A percentile compares a stretch with the other conserved stretches of the same genome.
These are phyloP conservation scores for Nannochloropsis gaditana DNA, from an alignment of 108 stramenopile species.

Conservation along the genomic window DNA sequence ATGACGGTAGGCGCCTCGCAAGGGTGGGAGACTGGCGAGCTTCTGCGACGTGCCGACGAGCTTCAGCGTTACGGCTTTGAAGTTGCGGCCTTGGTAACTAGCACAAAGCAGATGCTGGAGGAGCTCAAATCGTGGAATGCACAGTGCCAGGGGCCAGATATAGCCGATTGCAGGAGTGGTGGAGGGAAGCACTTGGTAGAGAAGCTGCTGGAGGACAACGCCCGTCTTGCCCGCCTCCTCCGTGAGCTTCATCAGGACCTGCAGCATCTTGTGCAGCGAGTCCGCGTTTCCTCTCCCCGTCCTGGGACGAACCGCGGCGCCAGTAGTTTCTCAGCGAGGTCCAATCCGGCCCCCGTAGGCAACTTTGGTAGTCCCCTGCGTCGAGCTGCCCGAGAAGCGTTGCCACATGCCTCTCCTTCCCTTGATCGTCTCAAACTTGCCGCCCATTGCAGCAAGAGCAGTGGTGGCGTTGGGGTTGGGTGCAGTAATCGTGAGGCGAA, in stretches of 20 bases:
- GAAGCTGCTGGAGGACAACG: slow-evolving; percentile 1
- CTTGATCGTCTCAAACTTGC: neutral
- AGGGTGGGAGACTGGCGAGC: slow-evolving; percentile 11
- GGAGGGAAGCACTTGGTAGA: neutral
- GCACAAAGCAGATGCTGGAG: neutral
- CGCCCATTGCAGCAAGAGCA: neutral
- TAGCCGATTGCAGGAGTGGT: too few species aligned
- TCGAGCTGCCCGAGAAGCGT: neutral
- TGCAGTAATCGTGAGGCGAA: neutral
- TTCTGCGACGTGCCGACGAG: neutral
- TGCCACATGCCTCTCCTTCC: neutral
- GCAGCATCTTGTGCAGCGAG: neutral
- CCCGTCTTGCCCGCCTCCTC: neutral
- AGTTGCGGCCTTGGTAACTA: neutral
- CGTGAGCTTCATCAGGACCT: slow-evolving; percentile 11
- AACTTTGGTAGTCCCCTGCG: neutral
- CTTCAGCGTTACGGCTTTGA: neutral
- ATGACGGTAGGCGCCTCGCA: neutral
- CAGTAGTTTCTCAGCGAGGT: neutral
- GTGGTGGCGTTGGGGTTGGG: neutral
- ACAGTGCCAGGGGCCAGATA: too few species aligned
- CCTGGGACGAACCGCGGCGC: neutral
- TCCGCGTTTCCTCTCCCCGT: neutral
- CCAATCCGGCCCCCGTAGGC: neutral
- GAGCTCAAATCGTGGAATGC: too few species aligned